A percentile compares a stretch with the other conserved stretches of the same genome.
Evolutionary conservation across 1,284 basidiomycete genomes (phyloP).

Genomic region (Boletellus dicymbophilus): DNA sequence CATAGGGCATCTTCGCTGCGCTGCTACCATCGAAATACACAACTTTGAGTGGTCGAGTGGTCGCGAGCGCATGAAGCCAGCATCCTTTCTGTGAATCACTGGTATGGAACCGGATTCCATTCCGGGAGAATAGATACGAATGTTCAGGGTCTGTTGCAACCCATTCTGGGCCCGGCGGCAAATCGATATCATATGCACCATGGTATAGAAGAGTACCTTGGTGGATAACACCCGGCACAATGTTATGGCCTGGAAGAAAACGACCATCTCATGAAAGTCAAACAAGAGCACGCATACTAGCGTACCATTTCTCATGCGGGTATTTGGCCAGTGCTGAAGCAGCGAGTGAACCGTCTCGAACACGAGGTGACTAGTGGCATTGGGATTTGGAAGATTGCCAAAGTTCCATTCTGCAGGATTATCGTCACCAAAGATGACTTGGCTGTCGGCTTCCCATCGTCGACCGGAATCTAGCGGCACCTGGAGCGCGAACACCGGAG

Average conservation of each 20-base stretch:
- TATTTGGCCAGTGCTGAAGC: neutral
- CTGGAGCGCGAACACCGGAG: neutral
- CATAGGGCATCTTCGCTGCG: conserved; percentile 37
- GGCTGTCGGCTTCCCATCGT: neutral
- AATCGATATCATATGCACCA: conserved; percentile 22
- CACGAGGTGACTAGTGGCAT: neutral
- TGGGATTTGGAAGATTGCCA: neutral
- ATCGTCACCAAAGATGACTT: neutral
- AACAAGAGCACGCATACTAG: neutral
- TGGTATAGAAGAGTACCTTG: conserved; percentile 46
- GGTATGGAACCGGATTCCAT: neutral
- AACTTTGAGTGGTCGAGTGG: conserved; percentile 39
- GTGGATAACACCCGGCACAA: conserved; percentile 42
- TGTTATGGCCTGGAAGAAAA: conserved; percentile 37
- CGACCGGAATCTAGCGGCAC: neutral
- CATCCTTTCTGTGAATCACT: conserved; percentile 24
- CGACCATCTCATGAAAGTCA: neutral
- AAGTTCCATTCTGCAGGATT: conserved; percentile 15
- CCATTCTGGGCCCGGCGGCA: conserved; percentile 42
- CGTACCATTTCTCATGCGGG: neutral
- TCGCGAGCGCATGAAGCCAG: conserved; percentile 40
- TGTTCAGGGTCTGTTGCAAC: conserved; percentile 46
- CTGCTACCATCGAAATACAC: conserved; percentile 48
- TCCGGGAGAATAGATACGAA: conserved; percentile 37
- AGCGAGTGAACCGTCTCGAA: neutral